These are phyloP conservation scores for Mycena haematopus DNA, from an alignment of 768 basidiomycete genomes.

Conservation along the genomic window DNA sequence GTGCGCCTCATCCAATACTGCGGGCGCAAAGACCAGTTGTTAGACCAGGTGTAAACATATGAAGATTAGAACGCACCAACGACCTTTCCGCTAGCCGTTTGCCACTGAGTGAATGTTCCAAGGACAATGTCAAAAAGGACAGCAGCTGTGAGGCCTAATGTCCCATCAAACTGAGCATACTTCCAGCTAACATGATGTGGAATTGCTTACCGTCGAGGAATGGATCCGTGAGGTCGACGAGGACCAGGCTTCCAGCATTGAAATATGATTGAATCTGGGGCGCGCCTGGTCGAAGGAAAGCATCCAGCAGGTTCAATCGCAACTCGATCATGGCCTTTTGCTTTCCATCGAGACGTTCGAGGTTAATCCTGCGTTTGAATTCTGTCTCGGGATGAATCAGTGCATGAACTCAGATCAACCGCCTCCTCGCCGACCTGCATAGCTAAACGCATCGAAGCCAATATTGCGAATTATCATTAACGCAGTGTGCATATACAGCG, in stretches of 20 bases:
- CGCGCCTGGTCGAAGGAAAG: not conserved
- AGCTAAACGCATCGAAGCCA: not conserved
- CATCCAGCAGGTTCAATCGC: not conserved
- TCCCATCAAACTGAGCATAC: not conserved
- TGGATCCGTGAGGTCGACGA: not conserved
- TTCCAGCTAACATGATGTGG: not conserved
- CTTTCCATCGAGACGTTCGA: not conserved
- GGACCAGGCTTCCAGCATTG: not conserved
- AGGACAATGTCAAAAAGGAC: constrained; percentile 54
- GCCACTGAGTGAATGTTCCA: constrained; percentile 25
- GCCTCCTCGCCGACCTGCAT: not conserved
- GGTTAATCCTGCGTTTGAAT: not conserved
- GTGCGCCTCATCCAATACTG: constrained; percentile 60
- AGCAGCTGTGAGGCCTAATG: not conserved
- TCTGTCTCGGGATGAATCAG: not conserved
- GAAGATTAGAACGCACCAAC: constrained; percentile 17
- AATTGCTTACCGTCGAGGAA: not conserved
- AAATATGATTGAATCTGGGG: not conserved
- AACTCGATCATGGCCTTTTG: not conserved
- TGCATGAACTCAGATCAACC: no score
- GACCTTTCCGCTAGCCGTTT: constrained; percentile 22
- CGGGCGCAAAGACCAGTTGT: not conserved
- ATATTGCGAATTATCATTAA: not conserved
- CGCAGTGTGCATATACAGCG: not conserved
- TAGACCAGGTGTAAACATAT: not conserved